phyloP scores from a whole-genome alignment of 2,329 filamentous ascomycete species.

The Orbilia ellipsospora region DNA sequence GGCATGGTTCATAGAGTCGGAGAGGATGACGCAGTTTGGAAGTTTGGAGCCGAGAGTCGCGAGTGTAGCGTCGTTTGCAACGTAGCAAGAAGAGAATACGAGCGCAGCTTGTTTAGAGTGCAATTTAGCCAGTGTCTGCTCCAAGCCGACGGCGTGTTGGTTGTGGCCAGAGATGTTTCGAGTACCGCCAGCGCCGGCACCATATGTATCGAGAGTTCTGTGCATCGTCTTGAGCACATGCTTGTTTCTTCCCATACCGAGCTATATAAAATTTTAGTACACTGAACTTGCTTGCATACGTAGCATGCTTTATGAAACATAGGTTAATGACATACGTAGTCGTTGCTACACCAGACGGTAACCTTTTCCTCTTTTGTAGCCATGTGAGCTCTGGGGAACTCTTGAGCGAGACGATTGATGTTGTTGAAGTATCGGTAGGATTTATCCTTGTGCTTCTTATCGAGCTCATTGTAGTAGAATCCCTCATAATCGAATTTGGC shows the following conservation, averaged over 20 bases:
- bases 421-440: constrained; percentile 99
- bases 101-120: constrained; percentile 92
- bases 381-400: constrained; percentile 96
- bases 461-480: constrained; percentile 88
- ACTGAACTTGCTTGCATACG: not conserved
- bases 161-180: constrained; percentile 99
- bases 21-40: constrained; percentile 96
- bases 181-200: constrained; percentile 92
- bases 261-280: constrained; percentile 58
- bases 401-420: constrained; percentile 96
- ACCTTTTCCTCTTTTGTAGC: constrained; percentile 83
- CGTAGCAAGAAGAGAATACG: constrained; percentile 97
- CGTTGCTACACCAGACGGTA: constrained; percentile 99
- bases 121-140: constrained; percentile 82
- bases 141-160: constrained; percentile 86
- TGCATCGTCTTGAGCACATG: constrained; percentile 92
- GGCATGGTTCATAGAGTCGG: constrained; percentile 95
- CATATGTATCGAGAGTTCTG: constrained; percentile 91
- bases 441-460: constrained; percentile 99
- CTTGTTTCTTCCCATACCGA: constrained; percentile 94
- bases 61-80: constrained; percentile 96
- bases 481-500: constrained; percentile 86
- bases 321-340: constrained; percentile 69
- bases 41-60: constrained; percentile 97
- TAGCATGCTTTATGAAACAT: not conserved